Evolutionary conservation across 108 stramenopile genomes (phyloP), one percentile per base, ranked within the genome.

Genomic region (Asterionellopsis glacialis): DNA sequence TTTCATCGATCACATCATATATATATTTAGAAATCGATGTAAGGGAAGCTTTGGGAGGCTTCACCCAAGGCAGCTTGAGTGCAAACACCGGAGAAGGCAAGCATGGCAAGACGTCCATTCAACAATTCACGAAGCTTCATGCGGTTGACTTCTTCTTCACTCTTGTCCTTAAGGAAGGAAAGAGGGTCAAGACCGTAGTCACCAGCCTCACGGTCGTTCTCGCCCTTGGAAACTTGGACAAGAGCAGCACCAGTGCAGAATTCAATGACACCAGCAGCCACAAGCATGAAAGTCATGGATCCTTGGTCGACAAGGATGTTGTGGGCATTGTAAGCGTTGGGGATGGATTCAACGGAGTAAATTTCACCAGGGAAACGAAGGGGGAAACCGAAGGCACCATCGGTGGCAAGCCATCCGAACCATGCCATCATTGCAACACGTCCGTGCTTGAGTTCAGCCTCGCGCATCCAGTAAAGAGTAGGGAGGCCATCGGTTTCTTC

Each of bases 101-200:
- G 71, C 95, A 97, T 97, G 39, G 95, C 97, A 65, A 96, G 83
- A 62, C 97, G 91, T 67, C 95, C 93, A 66, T 97, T 95, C 69
- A 81, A 77, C 64, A 96, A 73, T 69, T 97, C 96, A 74, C 79
- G 74, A 51, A 83, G 82, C 85, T 93, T 82, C 84, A 90, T 88
- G 60, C 55, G 57, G 50, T 87, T 69, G 56, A 79, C 60, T 59
- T 94, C 90, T 7, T 64, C 89, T 41, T 70, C 68, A 55, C 59
- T 68, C 79, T 94, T 94, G 51, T 81, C 87, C 83, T 87, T 87
- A 42, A 87, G 67, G 79, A 87, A 93, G 45, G 59, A 44, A 61
- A 87, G 85, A 47, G 84, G 91, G 41, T 91, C 96, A 69, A 93
- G 90, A 12, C 66, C 68, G 67, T 88, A 89, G 75, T 96, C 88